Evolutionary conservation across 495 filamentous ascomycete species (phyloP).

Genomic region (Aspergillus sparsus): DNA sequence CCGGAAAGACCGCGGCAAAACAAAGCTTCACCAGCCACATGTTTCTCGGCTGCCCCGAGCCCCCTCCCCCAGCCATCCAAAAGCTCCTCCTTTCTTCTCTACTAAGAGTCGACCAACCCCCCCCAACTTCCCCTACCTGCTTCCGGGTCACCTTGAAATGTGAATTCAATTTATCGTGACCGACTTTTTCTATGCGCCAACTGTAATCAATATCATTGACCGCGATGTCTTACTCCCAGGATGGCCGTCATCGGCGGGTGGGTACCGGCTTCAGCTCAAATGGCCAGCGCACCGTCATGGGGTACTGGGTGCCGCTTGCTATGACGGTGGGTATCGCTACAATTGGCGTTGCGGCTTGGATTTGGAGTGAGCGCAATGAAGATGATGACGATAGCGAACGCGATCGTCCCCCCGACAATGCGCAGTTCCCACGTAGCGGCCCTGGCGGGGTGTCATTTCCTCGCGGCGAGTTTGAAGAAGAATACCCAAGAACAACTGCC

Average conservation of each 20-base stretch:
- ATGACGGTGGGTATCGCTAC: slow-evolving; percentile 84
- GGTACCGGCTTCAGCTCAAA: slow-evolving; percentile 55
- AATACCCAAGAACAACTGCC: slow-evolving; percentile 34
- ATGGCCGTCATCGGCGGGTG: slow-evolving; percentile 56
- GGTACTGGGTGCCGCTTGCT: slow-evolving; percentile 83
- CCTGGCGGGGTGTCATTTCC: slow-evolving; percentile 30
- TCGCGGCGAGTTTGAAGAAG: slow-evolving; percentile 33
- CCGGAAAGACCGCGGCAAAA: slow-evolving; percentile 33
- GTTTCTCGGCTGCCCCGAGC: slow-evolving; percentile 42
- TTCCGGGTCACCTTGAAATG: slow-evolving; percentile 35
- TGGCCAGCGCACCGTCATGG: slow-evolving; percentile 66
- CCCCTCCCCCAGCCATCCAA: slow-evolving; percentile 27
- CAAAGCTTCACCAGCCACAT: slow-evolving; percentile 49
- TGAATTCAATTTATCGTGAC: slow-evolving; percentile 37
- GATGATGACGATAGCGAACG: slow-evolving; percentile 65
- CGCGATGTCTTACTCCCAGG: slow-evolving; percentile 77
- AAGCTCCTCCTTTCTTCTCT: slow-evolving; percentile 31
- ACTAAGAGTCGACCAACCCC: slow-evolving; percentile 17
- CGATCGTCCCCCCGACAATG: slow-evolving; percentile 49
- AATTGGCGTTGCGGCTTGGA: slow-evolving; percentile 82
- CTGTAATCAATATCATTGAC: slow-evolving; percentile 32
- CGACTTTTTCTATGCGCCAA: slow-evolving; percentile 35
- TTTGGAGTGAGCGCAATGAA: slow-evolving; percentile 83
- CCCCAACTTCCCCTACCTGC: slow-evolving; percentile 14
- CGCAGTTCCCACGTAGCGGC: slow-evolving; percentile 39